A percentile compares a stretch with the other conserved stretches of the same genome.
Evolutionary conservation across 306 rosid species (phyloP).

Genomic region (Quercus alba): DNA sequence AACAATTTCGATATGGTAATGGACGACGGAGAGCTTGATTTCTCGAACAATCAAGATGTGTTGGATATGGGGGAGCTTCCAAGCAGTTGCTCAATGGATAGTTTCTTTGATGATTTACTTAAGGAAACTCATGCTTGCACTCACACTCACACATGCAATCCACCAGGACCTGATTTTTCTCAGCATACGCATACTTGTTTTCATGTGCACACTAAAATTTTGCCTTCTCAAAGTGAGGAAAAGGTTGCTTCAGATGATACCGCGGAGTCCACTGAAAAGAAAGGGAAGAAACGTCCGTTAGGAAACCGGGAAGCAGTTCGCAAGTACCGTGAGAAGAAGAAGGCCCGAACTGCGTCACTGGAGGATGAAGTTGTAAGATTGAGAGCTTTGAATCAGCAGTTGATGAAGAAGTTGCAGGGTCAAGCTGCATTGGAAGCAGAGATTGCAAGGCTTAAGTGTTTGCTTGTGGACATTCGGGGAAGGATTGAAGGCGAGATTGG

Average conservation of each 20-base stretch:
- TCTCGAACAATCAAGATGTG: conserved; percentile 56
- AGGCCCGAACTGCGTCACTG: conserved; percentile 78
- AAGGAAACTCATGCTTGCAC: conserved; percentile 86
- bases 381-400: conserved; percentile 77
- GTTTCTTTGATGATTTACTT: conserved; percentile 73
- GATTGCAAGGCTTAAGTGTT: conserved; percentile 85
- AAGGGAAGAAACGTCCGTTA: conserved; percentile 61
- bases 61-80: conserved; percentile 69
- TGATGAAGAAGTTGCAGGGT: conserved; percentile 82
- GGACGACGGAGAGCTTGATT: conserved; percentile 94
- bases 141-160: conserved; percentile 97
- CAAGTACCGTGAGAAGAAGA: conserved; percentile 95
- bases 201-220: conserved; percentile 87
- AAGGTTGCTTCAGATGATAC: conserved; percentile 72
- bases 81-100: conserved; percentile 76
- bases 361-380: conserved; percentile 87
- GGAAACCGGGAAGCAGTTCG: conserved; percentile 95
- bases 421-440: conserved; percentile 92
- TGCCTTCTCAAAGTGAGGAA: conserved; percentile 63
- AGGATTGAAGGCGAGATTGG: conserved; percentile 99
- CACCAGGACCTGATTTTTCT: conserved; percentile 88
- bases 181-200: conserved; percentile 88
- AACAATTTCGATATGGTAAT: conserved; percentile 24
- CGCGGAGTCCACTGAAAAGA: conserved; percentile 74
- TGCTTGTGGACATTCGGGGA: conserved; percentile 95